Conservation (phyloP, 768 basidiomycete species). For the Lyophyllum atratum region DNA sequence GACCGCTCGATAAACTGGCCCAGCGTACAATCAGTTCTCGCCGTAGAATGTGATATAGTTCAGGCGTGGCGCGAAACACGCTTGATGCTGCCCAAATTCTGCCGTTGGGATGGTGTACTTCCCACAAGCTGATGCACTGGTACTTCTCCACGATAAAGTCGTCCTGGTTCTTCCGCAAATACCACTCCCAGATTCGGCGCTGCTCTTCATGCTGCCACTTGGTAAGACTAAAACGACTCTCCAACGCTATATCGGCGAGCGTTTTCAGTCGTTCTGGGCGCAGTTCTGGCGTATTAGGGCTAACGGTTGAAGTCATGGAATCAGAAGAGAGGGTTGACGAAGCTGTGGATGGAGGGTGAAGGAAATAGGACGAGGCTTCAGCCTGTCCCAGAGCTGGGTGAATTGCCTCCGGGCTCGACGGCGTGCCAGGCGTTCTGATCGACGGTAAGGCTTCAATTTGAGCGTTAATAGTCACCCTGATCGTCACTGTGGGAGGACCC, state of each 20-base stretch:
- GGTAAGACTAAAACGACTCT: constrained; percentile 69
- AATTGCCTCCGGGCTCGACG: constrained; percentile 31
- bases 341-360: constrained; percentile 16
- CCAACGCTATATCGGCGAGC: constrained; percentile 66
- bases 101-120: constrained; percentile 78
- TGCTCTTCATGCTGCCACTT: constrained; percentile 87
- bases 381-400: constrained; percentile 30
- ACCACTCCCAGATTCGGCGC: constrained; percentile 94
- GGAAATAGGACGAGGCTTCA: constrained; percentile 35
- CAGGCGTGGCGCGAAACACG: constrained; percentile 77
- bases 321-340: constrained; percentile 23
- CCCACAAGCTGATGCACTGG: constrained; percentile 82
- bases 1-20: constrained; percentile 91
- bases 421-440: constrained; percentile 33
- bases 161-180: constrained; percentile 80
- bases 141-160: constrained; percentile 92
- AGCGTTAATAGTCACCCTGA: constrained; percentile 58
- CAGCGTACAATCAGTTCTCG: constrained; percentile 87
- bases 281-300: constrained; percentile 27
- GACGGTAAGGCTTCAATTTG: constrained; percentile 62
- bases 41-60: constrained; percentile 87
- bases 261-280: constrained; percentile 55
- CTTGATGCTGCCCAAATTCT: constrained; percentile 65
- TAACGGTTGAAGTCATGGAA: not conserved
- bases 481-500: constrained; percentile 25